Conservation (phyloP, 2,329 filamentous ascomycete genomes). For the Pseudogymnoascus sp. region DNA sequence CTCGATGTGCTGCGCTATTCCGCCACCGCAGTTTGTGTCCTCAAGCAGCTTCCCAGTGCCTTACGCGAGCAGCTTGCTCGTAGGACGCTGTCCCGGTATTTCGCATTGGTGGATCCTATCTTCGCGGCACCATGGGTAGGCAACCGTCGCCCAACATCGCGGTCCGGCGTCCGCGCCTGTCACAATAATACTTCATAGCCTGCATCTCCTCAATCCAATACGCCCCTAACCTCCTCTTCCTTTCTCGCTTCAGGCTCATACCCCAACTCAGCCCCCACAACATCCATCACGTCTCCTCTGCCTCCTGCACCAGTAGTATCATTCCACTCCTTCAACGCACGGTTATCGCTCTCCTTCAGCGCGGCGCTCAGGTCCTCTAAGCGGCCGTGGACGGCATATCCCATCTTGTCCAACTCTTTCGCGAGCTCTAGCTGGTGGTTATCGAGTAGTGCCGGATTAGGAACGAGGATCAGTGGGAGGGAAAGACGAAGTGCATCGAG, state of each 20-base stretch:
- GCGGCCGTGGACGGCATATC: conserved; percentile 55
- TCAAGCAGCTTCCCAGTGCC: not conserved
- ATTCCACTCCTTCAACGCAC: not conserved
- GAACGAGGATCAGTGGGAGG: conserved; percentile 78
- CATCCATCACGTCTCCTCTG: not conserved
- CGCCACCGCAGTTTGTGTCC: not conserved
- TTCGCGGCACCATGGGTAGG: not conserved
- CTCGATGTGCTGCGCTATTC: no score
- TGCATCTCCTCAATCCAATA: not conserved
- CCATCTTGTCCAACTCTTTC: conserved; percentile 61
- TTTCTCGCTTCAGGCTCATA: not conserved
- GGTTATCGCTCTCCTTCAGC: not conserved
- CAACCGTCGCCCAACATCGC: not conserved
- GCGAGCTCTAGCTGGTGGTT: conserved; percentile 91
- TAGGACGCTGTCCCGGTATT: not conserved
- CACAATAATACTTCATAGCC: not conserved
- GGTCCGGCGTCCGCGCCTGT: not conserved
- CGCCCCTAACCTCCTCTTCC: not conserved
- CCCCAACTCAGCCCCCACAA: not conserved
- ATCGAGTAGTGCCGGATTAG: conserved; percentile 73
- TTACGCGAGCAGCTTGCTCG: not conserved
- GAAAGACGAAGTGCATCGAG: conserved; percentile 70
- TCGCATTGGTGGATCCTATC: not conserved
- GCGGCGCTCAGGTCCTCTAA: conserved; percentile 16
- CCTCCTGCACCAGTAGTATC: not conserved